Percentiles rank a stretch among this genome's conserved stretches.
These are phyloP conservation scores for Cyclospora cayetanensis DNA, from an alignment of 169 alveolate genomes.

Conservation along the genomic window DNA sequence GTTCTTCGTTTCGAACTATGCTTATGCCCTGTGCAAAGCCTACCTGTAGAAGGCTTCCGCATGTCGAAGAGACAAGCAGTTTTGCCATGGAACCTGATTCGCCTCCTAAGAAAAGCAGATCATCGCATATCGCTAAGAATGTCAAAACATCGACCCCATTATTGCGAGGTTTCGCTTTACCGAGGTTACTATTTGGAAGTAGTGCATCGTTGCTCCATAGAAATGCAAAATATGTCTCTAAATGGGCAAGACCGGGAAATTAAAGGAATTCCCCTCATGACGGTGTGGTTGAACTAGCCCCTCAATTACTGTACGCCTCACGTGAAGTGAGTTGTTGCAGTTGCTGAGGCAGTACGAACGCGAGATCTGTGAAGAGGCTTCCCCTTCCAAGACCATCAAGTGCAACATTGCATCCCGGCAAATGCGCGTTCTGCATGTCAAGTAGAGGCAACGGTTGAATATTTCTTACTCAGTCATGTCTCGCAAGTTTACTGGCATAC, in stretches of 20 bases:
- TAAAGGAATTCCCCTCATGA: too few relatives aligned
- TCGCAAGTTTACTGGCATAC: too few relatives aligned
- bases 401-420: slow-evolving; percentile 89
- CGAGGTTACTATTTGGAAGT: too few relatives aligned
- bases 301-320: too few relatives aligned
- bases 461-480: too few relatives aligned
- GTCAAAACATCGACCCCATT: too few relatives aligned
- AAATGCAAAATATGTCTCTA: too few relatives aligned
- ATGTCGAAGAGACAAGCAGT: slow-evolving; percentile 32
- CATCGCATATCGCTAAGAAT: neutral
- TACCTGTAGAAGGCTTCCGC: slow-evolving; percentile 40
- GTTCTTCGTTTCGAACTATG: neutral
- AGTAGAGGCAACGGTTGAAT: neutral
- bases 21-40: neutral
- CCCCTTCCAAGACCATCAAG: slow-evolving; percentile 90
- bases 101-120: neutral
- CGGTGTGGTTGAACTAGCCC: too few relatives aligned
- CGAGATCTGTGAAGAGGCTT: slow-evolving; percentile 69
- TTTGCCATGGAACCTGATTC: slow-evolving; percentile 1
- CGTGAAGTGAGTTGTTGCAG: neutral
- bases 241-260: too few relatives aligned
- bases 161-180: too few relatives aligned
- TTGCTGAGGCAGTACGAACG: slow-evolving; percentile 49
- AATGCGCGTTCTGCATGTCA: slow-evolving; percentile 75
- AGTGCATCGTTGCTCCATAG: too few relatives aligned